Conservation (phyloP, 2,329 filamentous ascomycete species). For the Neonectria ditissima region DNA sequence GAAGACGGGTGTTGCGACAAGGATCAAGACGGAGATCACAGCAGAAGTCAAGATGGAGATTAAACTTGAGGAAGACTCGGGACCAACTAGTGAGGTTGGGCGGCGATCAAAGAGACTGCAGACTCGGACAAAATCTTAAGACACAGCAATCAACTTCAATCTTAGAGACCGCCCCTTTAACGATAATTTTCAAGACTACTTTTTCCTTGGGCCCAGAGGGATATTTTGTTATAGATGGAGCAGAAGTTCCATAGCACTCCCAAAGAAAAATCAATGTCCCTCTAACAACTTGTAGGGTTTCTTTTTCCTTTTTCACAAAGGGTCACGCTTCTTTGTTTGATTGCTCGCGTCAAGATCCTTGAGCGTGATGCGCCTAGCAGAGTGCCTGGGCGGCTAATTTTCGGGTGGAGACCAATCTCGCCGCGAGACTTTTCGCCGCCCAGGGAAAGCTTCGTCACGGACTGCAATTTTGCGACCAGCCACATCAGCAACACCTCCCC, state of each 20-base stretch:
- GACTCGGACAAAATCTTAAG: slow-evolving; percentile 28
- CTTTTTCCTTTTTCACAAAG: no score
- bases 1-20: slow-evolving; percentile 30
- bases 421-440: slow-evolving; percentile 49
- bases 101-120: slow-evolving; percentile 47
- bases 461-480: slow-evolving; percentile 47
- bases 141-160: background rate
- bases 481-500: slow-evolving; percentile 47
- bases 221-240: background rate
- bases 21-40: slow-evolving; percentile 33
- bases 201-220: background rate
- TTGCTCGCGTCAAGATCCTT: background rate
- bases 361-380: background rate
- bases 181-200: background rate
- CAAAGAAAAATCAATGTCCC: background rate
- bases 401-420: slow-evolving; percentile 39
- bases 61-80: slow-evolving; percentile 31
- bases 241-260: background rate
- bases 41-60: slow-evolving; percentile 32
- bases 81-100: slow-evolving; percentile 23
- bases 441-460: slow-evolving; percentile 45
- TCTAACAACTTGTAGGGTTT: background rate
- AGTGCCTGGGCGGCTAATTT: slow-evolving; percentile 47
- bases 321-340: background rate
- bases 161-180: background rate